These are phyloP conservation scores for Calonectria ilicicola DNA, from an alignment of 2,329 filamentous ascomycete genomes.

Conservation along the genomic window DNA sequence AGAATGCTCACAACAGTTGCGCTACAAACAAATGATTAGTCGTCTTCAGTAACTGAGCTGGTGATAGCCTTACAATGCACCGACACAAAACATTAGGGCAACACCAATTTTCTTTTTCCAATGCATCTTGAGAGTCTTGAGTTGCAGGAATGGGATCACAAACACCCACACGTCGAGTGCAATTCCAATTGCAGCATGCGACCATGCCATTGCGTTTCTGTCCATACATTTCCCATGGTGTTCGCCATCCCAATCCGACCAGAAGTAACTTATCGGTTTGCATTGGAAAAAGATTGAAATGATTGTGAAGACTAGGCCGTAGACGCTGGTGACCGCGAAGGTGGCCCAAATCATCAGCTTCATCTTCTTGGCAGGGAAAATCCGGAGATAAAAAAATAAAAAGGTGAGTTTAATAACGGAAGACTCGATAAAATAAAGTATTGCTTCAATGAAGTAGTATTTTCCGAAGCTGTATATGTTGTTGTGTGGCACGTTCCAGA, in stretches of 20 bases:
- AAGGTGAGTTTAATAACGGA: slow-evolving; percentile 63
- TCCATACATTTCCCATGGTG: slow-evolving; percentile 61
- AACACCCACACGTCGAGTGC: slow-evolving; percentile 64
- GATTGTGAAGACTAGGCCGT: slow-evolving; percentile 56
- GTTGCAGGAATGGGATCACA: slow-evolving; percentile 60
- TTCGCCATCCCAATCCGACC: slow-evolving; percentile 63
- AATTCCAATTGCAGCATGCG: slow-evolving; percentile 65
- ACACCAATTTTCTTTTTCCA: slow-evolving; percentile 62
- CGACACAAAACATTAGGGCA: slow-evolving; percentile 63
- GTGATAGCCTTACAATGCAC: slow-evolving; percentile 53
- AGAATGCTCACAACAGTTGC: slow-evolving; percentile 54
- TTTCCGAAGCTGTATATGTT: slow-evolving; percentile 56
- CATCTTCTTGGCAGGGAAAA: slow-evolving; percentile 59
- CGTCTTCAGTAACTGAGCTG: too few relatives aligned
- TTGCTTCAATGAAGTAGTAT: slow-evolving; percentile 56
- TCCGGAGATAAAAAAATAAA: slow-evolving; percentile 65
- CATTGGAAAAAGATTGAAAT: slow-evolving; percentile 63
- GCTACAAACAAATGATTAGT: slow-evolving; percentile 31
- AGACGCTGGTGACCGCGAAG: slow-evolving; percentile 49
- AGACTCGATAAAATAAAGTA: slow-evolving; percentile 60
- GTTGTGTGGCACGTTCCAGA: slow-evolving; percentile 59
- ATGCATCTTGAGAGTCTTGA: slow-evolving; percentile 56
- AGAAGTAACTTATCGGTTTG: slow-evolving; percentile 62
- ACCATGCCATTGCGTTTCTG: slow-evolving; percentile 62
- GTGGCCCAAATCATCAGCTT: slow-evolving; percentile 56